phyloP scores from a whole-genome alignment of 257 asterid genomes.

The Rauvolfia tetraphylla region DNA sequence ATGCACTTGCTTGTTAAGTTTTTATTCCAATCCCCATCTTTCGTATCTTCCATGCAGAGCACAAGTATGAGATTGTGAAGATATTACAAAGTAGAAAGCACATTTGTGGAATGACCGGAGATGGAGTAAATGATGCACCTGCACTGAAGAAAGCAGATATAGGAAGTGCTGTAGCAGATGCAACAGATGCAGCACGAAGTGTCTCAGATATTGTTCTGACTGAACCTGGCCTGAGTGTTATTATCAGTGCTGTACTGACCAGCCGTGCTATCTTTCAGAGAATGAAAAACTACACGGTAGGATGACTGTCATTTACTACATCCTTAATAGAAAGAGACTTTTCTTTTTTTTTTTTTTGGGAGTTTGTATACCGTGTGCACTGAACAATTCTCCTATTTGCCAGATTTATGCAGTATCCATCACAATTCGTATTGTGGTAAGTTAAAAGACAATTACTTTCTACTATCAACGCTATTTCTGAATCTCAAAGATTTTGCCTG shows the following conservation, averaged over 20 bases:
- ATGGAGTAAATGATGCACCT: conserved; percentile 70
- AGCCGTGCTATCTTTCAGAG: conserved; percentile 72
- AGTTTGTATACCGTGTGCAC: no score
- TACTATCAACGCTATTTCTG: background rate
- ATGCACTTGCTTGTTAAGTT: background rate
- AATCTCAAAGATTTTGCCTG: background rate
- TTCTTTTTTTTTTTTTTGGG: no score
- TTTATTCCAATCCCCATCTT: background rate
- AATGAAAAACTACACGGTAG: conserved; percentile 62
- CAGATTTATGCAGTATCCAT: conserved; percentile 77
- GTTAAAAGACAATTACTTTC: conserved; percentile 3
- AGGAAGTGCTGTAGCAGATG: conserved; percentile 65
- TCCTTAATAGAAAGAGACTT: background rate
- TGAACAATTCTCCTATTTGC: conserved; percentile 14
- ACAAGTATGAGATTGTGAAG: conserved; percentile 65
- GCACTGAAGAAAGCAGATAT: conserved; percentile 65
- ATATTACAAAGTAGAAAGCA: conserved; percentile 50
- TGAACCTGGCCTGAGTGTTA: conserved; percentile 63
- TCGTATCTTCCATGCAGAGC: conserved; percentile 35
- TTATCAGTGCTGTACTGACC: conserved; percentile 59
- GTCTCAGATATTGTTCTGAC: conserved; percentile 70
- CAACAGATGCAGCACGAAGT: conserved; percentile 68
- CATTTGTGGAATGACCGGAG: conserved; percentile 74
- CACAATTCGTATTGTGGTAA: conserved; percentile 74
- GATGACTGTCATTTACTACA: background rate